A percentile compares a stretch with the other conserved stretches of the same genome.
These are phyloP conservation scores for Fomitopsis schrenkii DNA, from an alignment of 1,284 basidiomycete species.

Conservation along the genomic window DNA sequence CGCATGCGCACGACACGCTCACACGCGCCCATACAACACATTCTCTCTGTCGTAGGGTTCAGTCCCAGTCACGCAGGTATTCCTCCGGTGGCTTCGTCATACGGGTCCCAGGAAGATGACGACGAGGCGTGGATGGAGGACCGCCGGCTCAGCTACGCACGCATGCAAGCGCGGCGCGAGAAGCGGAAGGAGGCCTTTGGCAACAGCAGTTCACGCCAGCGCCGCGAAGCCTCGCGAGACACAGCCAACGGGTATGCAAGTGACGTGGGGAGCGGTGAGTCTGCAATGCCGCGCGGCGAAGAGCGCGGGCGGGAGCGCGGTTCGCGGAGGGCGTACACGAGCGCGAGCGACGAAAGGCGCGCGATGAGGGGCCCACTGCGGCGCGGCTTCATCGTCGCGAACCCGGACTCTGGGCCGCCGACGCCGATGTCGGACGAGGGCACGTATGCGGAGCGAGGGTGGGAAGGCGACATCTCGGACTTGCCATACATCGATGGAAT, in stretches of 20 bases:
- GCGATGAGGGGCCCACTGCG: background rate
- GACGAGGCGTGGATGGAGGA: slow-evolving; percentile 25
- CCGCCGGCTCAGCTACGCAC: slow-evolving; percentile 18
- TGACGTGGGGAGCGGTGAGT: slow-evolving; percentile 13
- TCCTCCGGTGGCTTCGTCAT: slow-evolving; percentile 7
- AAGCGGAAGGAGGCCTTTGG: slow-evolving; percentile 14
- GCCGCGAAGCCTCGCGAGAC: slow-evolving; percentile 9
- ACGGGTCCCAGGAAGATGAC: slow-evolving; percentile 15
- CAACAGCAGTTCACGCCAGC: background rate
- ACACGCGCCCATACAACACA: slow-evolving; percentile 65
- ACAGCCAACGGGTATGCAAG: slow-evolving; percentile 12
- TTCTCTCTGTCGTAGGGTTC: slow-evolving; percentile 60
- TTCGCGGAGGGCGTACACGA: background rate
- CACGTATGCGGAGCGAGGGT: background rate
- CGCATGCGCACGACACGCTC: slow-evolving; percentile 69
- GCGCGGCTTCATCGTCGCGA: slow-evolving; percentile 8
- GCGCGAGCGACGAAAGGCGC: background rate
- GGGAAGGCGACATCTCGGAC: slow-evolving; percentile 5
- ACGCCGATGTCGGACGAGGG: slow-evolving; percentile 2
- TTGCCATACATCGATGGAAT: slow-evolving; percentile 7
- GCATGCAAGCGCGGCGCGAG: slow-evolving; percentile 22
- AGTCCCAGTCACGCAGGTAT: slow-evolving; percentile 10
- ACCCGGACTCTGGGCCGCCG: slow-evolving; percentile 8
- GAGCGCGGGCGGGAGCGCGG: background rate
- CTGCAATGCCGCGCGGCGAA: background rate